A percentile compares a stretch with the other conserved stretches of the same genome.
Evolutionary conservation across 805 yeast genomes (phyloP).

Genomic region (Clavispora vitiphila): DNA sequence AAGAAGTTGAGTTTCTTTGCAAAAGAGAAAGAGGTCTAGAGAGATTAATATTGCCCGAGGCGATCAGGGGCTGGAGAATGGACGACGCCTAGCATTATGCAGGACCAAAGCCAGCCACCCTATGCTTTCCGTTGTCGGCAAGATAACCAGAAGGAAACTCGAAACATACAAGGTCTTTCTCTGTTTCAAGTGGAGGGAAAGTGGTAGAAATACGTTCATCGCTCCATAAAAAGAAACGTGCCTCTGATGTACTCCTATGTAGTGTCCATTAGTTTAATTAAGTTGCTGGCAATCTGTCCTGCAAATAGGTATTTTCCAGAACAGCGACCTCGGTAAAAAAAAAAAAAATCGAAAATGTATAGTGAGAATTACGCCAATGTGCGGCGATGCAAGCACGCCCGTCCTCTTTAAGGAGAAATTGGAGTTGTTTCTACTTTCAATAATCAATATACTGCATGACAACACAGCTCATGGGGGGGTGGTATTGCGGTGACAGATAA

Average conservation of each 20-base stretch:
- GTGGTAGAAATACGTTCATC: not conserved
- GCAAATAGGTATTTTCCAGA: not conserved
- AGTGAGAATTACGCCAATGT: too few relatives aligned
- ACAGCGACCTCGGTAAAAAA: not conserved
- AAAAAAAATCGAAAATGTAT: too few relatives aligned
- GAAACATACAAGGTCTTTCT: too few relatives aligned
- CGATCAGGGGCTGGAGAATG: constrained; percentile 2
- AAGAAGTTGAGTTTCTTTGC: not conserved
- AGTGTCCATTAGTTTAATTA: not conserved
- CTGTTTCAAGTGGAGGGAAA: not conserved
- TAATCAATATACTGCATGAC: not conserved
- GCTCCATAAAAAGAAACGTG: not conserved
- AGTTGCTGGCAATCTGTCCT: not conserved
- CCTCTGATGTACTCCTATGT: not conserved
- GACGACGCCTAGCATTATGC: constrained; percentile 3
- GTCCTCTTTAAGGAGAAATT: too few relatives aligned
- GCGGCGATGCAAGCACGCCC: too few relatives aligned
- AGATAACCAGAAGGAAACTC: not conserved
- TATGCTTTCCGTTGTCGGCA: not conserved
- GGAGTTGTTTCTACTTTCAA: too few relatives aligned
- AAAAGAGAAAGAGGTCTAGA: not conserved
- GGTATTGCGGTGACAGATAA: too few relatives aligned
- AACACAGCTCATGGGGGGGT: not conserved
- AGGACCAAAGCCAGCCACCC: constrained; percentile 7
- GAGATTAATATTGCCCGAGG: not conserved